These are phyloP conservation scores for Xylaria grammica DNA, from an alignment of 495 filamentous ascomycete genomes.

Conservation along the genomic window DNA sequence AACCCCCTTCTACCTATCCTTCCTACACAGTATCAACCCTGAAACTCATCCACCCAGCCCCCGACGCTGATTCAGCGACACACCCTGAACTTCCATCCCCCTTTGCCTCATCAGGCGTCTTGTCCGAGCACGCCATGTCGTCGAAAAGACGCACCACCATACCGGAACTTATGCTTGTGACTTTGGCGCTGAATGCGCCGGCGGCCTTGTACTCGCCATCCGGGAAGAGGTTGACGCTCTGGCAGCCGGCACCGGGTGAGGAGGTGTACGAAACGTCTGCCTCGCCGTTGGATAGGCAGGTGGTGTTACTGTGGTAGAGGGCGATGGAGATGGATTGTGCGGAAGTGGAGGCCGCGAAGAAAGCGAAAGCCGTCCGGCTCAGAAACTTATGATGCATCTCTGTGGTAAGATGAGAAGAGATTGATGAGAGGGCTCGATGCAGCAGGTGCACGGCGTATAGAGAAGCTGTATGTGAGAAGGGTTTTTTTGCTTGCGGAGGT, in stretches of 20 bases:
- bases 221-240: conserved; percentile 10
- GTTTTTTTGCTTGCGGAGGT: conserved; percentile 4
- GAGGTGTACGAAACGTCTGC: conserved; percentile 10
- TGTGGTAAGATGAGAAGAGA: background rate
- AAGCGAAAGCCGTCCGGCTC: conserved; percentile 1
- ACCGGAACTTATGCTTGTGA: conserved; percentile 10
- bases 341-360: conserved; percentile 3
- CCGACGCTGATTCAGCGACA: conserved; percentile 2
- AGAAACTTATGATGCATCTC: conserved; percentile 3
- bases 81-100: conserved; percentile 9
- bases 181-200: conserved; percentile 12
- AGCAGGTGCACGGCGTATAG: conserved; percentile 8
- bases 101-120: conserved; percentile 5
- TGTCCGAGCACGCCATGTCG: conserved; percentile 6
- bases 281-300: conserved; percentile 9
- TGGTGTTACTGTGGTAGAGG: conserved; percentile 11
- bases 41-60: conserved; percentile 13
- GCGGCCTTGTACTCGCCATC: conserved; percentile 5
- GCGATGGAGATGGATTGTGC: conserved; percentile 7
- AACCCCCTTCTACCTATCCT: conserved; percentile 1
- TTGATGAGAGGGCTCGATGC: conserved; percentile 6
- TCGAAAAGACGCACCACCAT: conserved; percentile 7
- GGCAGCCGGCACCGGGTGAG: conserved; percentile 2
- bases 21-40: conserved; percentile 6
- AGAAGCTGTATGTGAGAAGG: background rate